Conservation (phyloP, 805 yeast species). For the Grigorovia humatica region DNA sequence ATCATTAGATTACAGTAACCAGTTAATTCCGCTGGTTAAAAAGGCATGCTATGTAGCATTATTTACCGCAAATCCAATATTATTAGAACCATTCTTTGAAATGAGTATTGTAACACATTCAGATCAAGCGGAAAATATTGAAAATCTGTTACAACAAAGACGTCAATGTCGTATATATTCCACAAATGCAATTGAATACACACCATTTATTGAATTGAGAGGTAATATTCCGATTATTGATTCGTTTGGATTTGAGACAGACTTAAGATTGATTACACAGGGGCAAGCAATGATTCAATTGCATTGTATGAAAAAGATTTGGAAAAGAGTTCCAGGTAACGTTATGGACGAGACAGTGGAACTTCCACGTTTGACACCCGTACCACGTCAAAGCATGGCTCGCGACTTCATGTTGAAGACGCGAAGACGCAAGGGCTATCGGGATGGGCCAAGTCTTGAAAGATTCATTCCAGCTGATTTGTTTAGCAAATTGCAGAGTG, state of each 20-base stretch:
- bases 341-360: constrained; percentile 61
- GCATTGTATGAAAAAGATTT: constrained; percentile 44
- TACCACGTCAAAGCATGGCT: constrained; percentile 57
- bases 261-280: constrained; percentile 62
- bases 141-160: constrained; percentile 44
- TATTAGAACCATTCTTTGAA: constrained; percentile 73
- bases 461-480: neutral
- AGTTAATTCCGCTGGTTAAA: constrained; percentile 71
- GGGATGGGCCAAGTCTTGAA: constrained; percentile 31
- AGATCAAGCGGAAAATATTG: constrained; percentile 39
- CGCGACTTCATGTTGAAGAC: constrained; percentile 87
- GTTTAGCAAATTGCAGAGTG: neutral
- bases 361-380: constrained; percentile 67
- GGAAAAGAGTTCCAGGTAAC: constrained; percentile 84
- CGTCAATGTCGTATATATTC: constrained; percentile 50
- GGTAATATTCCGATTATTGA: constrained; percentile 83
- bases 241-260: constrained; percentile 82
- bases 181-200: constrained; percentile 54
- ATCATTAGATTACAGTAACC: constrained; percentile 46
- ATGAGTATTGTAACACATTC: constrained; percentile 48
- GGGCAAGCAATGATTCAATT: constrained; percentile 69
- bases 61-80: constrained; percentile 63
- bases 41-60: constrained; percentile 78
- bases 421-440: constrained; percentile 68
- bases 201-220: constrained; percentile 50